phyloP scores from a whole-genome alignment of 352 stramenopile genomes.

The Pythium inflatum region DNA sequence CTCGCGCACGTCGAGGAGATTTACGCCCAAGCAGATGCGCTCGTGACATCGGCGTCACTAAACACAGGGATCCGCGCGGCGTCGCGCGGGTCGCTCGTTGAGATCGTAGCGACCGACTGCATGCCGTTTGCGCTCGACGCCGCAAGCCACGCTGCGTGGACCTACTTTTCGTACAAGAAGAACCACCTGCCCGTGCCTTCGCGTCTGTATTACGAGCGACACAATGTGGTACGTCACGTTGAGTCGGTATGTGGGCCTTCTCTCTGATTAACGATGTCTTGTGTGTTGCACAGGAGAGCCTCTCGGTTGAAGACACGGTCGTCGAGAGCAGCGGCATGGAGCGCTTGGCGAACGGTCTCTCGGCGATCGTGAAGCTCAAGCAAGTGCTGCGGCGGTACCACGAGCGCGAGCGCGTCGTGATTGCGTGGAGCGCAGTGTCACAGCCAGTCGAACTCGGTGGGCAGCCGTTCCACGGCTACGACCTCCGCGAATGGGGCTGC shows the following conservation, averaged over 20 bases:
- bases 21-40: slow-evolving; percentile 2
- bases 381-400: slow-evolving; percentile 48
- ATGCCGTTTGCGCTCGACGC: slow-evolving; percentile 17
- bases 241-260: no score
- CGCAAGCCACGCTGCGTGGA: slow-evolving; percentile 13
- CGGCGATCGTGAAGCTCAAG: slow-evolving; percentile 40
- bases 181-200: slow-evolving; percentile 13
- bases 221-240: background rate
- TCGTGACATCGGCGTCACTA: background rate
- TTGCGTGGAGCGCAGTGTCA: slow-evolving; percentile 48
- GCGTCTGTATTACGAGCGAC: slow-evolving; percentile 16
- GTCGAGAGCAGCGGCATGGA: slow-evolving; percentile 61
- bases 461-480: slow-evolving; percentile 13
- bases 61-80: slow-evolving; percentile 11
- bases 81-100: slow-evolving; percentile 19
- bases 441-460: slow-evolving; percentile 44
- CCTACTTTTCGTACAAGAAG: slow-evolving; percentile 22
- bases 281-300: no score
- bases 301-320: slow-evolving; percentile 53
- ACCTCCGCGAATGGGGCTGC: slow-evolving; percentile 30
- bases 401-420: slow-evolving; percentile 40
- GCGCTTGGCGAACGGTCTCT: slow-evolving; percentile 46
- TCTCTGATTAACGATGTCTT: background rate
- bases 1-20: slow-evolving; percentile 6
- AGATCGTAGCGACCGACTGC: slow-evolving; percentile 16